These are phyloP conservation scores for Pelargonium australe DNA, from an alignment of 441 rosid species.

Conservation along the genomic window DNA sequence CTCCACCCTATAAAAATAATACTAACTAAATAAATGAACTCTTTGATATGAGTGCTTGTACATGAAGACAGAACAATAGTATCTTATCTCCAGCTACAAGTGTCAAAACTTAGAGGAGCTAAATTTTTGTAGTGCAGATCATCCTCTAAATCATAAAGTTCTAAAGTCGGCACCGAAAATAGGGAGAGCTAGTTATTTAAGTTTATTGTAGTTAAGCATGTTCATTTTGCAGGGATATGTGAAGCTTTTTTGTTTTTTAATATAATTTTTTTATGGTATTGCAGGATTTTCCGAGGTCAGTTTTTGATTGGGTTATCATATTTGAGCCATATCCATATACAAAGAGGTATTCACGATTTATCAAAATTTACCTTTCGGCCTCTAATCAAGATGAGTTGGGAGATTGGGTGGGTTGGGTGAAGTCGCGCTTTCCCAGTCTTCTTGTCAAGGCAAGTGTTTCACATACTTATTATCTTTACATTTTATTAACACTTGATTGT, in stretches of 20 bases:
- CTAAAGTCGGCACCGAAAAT: background rate
- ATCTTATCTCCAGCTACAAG: background rate
- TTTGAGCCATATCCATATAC: slow-evolving; percentile 46
- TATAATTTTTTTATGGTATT: slow-evolving; percentile 5
- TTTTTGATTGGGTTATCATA: slow-evolving; percentile 36
- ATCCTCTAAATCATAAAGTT: background rate
- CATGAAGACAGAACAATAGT: background rate
- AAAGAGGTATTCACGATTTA: slow-evolving; percentile 37
- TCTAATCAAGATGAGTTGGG: slow-evolving; percentile 37
- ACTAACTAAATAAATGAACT: no score
- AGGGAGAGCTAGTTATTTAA: background rate
- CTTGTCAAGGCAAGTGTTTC: slow-evolving; percentile 33
- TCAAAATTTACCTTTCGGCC: slow-evolving; percentile 45
- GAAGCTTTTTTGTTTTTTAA: background rate
- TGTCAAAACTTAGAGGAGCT: background rate
- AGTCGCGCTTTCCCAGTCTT: slow-evolving; percentile 49
- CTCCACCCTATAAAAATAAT: no score
- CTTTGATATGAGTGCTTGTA: background rate
- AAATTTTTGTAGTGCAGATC: background rate
- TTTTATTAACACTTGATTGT: background rate
- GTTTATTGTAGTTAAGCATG: background rate
- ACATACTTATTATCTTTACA: background rate
- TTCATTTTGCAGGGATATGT: background rate
- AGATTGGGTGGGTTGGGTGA: slow-evolving; percentile 64
- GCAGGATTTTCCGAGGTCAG: slow-evolving; percentile 35